Percentiles rank a stretch among this genome's conserved stretches.
phyloP scores from a whole-genome alignment of 2,329 filamentous ascomycete genomes.

The Fusarium drepaniforme region DNA sequence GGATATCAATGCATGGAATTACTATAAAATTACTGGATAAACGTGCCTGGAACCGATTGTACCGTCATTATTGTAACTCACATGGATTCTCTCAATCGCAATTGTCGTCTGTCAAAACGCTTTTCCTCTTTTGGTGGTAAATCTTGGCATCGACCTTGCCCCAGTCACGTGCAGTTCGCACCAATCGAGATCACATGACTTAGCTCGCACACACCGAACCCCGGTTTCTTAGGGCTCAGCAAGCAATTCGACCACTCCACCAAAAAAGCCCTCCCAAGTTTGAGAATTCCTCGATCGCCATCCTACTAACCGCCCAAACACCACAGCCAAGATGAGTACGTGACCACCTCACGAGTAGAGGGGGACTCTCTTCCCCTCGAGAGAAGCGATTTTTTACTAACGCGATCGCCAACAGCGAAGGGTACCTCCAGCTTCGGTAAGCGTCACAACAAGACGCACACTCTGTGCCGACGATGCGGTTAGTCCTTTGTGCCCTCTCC shows the following conservation, averaged over 20 bases:
- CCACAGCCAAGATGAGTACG: constrained; percentile 71
- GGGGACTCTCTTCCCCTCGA: constrained; percentile 33
- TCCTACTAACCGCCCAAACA: constrained; percentile 55
- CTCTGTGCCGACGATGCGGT: constrained; percentile 98
- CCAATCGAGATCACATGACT: constrained; percentile 45
- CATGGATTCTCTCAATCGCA: neutral
- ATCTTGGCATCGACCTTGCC: constrained; percentile 25
- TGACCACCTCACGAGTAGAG: constrained; percentile 42
- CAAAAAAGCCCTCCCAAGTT: constrained; percentile 51
- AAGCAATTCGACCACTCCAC: constrained; percentile 50
- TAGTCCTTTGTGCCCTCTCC: constrained; percentile 60
- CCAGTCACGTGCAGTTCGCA: constrained; percentile 37
- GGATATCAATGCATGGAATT: neutral
- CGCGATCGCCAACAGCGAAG: constrained; percentile 59
- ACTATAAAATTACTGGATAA: neutral
- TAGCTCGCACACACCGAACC: constrained; percentile 36
- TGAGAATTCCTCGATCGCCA: constrained; percentile 53
- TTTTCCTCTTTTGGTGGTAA: neutral
- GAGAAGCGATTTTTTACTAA: constrained; percentile 39
- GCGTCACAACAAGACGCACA: constrained; percentile 98
- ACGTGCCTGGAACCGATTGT: neutral
- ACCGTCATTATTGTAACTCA: neutral
- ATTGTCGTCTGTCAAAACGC: neutral
- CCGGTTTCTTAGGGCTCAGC: constrained; percentile 51
- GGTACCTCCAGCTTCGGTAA: constrained; percentile 70